These are phyloP conservation scores for Cetradonia linearis DNA, from an alignment of 495 filamentous ascomycete species.

Conservation along the genomic window DNA sequence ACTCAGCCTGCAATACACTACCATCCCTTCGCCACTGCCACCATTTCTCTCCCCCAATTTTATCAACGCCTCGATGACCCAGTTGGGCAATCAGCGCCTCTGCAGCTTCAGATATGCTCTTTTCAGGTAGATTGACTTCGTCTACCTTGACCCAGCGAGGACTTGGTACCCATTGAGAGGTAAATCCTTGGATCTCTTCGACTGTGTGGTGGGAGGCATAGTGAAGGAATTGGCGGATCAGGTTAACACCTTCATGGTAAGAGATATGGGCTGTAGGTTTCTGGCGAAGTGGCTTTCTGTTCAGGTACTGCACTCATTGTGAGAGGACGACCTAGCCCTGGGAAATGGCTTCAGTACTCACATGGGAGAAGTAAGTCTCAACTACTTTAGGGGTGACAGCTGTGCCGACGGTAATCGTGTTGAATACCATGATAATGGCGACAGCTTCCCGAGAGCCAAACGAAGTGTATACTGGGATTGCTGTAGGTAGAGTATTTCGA, in stretches of 20 bases:
- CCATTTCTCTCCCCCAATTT: conserved; percentile 76
- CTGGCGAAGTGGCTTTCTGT: conserved; percentile 60
- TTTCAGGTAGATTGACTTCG: conserved; percentile 54
- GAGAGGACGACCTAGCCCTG: neutral
- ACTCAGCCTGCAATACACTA: conserved; percentile 65
- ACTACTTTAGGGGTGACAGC: conserved; percentile 72
- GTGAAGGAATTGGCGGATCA: conserved; percentile 73
- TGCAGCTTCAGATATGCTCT: conserved; percentile 52
- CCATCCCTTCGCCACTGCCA: conserved; percentile 79
- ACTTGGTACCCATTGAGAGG: conserved; percentile 76
- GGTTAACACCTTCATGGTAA: conserved; percentile 85
- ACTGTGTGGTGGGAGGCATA: conserved; percentile 80
- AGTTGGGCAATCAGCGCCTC: conserved; percentile 55
- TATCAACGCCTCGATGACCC: conserved; percentile 59
- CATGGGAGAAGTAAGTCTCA: conserved; percentile 69
- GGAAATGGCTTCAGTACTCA: conserved; percentile 29
- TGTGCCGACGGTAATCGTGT: conserved; percentile 59
- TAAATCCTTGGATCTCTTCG: conserved; percentile 86
- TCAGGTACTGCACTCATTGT: conserved; percentile 53
- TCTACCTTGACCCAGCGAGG: conserved; percentile 82
- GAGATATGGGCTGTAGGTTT: conserved; percentile 81
- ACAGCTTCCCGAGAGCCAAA: neutral
- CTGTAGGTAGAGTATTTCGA: neutral
- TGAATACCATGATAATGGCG: conserved; percentile 47
- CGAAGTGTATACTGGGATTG: neutral